Evolutionary conservation across 2,329 filamentous ascomycete species (phyloP), one percentile per base, ranked within the genome.

Genomic region (Acrocalymma vagum): DNA sequence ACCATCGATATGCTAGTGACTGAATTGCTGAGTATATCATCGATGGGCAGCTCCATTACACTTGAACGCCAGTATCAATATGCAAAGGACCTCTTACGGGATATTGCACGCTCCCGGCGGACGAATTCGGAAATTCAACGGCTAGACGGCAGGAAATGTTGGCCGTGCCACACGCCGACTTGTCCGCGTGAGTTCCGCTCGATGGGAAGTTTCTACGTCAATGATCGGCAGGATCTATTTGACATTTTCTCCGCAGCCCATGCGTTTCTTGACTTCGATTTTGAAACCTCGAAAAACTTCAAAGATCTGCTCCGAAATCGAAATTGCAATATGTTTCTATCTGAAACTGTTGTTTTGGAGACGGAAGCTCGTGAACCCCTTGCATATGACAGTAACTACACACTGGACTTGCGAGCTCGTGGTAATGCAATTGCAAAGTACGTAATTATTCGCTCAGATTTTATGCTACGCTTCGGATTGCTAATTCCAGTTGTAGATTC

Each of bases 201-300:
- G 23, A 32, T 29, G 24, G 40, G 39, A 25, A 28, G 18, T 28
- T 45, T 45, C 36, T 40, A 40, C 23, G 30, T 45, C 30, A 45
- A 45, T 15, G 42, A 45, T 23, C 36, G 42, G 16, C 42, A 45
- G 25, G 25, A 35, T 31, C 20, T 40, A 16, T 40, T 40, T 17
- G 37, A 45, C 29, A 40, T 40, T 14, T 40, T 45, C 26, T 31
- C 22, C n/a, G 25, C 30, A 10, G 27, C 9, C 21, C 36, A 35
- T 17, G 27, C 17, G 9, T 45, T 45, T 23, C 42, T 45, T 17
- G 36, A 36, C 18, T 36, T 45, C 26, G 36, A 40, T 36, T 45
- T 45, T 29, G 37, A 41, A 9, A 27, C 3, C 23, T 34, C 42
- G 9, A 34, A 15, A 35, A 27, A 30, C 23, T 9, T 45, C 27